phyloP scores from a whole-genome alignment of 1,139 yeast species.

The Komagataea norvegica region DNA sequence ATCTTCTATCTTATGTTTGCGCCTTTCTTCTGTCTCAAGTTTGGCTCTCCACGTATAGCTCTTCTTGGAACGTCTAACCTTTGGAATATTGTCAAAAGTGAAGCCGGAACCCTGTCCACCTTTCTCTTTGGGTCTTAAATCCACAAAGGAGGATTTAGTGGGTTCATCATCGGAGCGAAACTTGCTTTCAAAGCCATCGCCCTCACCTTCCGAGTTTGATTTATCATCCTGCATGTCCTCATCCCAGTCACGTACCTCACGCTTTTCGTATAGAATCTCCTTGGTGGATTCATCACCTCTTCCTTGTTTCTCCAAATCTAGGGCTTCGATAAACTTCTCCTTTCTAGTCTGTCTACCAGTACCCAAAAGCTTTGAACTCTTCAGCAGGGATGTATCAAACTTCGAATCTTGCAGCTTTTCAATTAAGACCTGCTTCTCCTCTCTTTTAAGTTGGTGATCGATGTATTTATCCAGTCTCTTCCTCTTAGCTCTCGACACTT shows the following conservation, averaged over 20 bases:
- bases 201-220: constrained; percentile 22
- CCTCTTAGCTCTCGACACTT: constrained; percentile 66
- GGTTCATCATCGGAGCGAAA: constrained; percentile 25
- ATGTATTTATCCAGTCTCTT: constrained; percentile 75
- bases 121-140: constrained; percentile 60
- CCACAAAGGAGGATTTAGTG: constrained; percentile 55
- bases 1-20: constrained; percentile 36
- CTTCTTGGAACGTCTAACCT: constrained; percentile 39
- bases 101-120: constrained; percentile 65
- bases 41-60: constrained; percentile 56
- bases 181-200: constrained; percentile 27
- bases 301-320: constrained; percentile 70
- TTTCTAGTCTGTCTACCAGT: constrained; percentile 67
- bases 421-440: constrained; percentile 75
- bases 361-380: constrained; percentile 74
- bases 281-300: constrained; percentile 60
- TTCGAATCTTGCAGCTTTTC: constrained; percentile 68
- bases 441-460: constrained; percentile 85
- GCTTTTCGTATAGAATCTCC: constrained; percentile 65
- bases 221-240: constrained; percentile 32
- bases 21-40: constrained; percentile 43
- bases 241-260: constrained; percentile 62
- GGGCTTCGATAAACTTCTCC: constrained; percentile 71
- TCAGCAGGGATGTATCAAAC: constrained; percentile 64
- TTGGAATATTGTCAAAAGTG: constrained; percentile 57